Evolutionary conservation across 768 basidiomycete genomes (phyloP), one percentile per base, ranked within the genome.

Genomic region (Nidularia pulvinata): DNA sequence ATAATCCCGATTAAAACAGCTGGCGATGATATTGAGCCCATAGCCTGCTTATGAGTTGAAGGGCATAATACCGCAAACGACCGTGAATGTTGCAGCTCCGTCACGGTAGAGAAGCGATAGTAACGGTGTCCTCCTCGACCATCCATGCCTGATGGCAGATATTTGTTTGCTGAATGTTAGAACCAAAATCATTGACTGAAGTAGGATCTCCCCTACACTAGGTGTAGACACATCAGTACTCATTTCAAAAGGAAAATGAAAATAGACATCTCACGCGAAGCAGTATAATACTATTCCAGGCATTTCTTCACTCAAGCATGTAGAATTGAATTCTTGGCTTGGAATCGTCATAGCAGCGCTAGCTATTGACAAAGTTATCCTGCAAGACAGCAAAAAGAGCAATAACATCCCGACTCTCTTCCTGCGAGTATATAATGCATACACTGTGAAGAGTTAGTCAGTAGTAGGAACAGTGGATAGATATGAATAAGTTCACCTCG

Each of bases 121-220:
- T 33, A 57, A 52, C 10, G 59, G 57, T 19, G 56, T 19, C 19
- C 19, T 53, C 14, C 55, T 58, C 37, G 57, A 49, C 59, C 59
- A 58, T 25, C 57, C 52, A 22, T 48, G 51, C 10, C 49, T 54
- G 32, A 57, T 42, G 36, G 59, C 57, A 46, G 53, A 32, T n/a
- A 62, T n/a, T 49, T 62, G 55, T 48, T 55, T 60, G 46, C 36
- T 22, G 32, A 58, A 57, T 10, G 59, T 62, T n/a, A 60, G 57
- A 13, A 54, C 56, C 22, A 60, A 44, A 19, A 61, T 59, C 11
- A 56, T 46, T 25, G 32, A 44, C 48, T 59, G 60, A 3, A 61
- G 37, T 14, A 51, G 30, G 45, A 61, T 49, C 37, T 61, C 57
- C 14, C 52, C 57, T 33, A 58, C 46, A 22, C 59, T 58, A 37